Conservation (phyloP, 2,329 filamentous ascomycete genomes). For the Verticillium albo-atrum region DNA sequence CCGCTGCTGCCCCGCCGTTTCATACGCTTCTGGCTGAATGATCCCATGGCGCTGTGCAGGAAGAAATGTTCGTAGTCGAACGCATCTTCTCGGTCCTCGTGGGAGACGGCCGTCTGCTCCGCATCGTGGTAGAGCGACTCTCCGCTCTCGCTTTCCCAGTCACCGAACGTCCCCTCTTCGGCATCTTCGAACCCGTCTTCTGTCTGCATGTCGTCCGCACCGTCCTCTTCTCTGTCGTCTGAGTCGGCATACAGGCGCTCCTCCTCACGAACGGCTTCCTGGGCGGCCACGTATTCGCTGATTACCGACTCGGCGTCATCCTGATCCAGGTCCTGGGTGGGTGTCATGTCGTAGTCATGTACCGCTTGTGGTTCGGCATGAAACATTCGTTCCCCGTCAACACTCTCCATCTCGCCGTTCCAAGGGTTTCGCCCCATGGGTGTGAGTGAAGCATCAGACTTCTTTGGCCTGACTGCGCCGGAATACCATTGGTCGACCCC, state of each 20-base stretch:
- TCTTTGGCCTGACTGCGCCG: slow-evolving; percentile 21
- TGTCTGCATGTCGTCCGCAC: slow-evolving; percentile 32
- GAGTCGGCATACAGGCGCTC: slow-evolving; percentile 8
- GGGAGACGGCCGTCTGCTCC: slow-evolving; percentile 59
- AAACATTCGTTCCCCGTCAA: slow-evolving; percentile 18
- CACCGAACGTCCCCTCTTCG: slow-evolving; percentile 29
- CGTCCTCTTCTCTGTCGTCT: slow-evolving; percentile 18
- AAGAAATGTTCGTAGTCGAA: slow-evolving; percentile 98
- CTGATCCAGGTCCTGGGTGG: slow-evolving; percentile 4
- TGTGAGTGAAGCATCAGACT: slow-evolving; percentile 10
- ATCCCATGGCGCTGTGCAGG: slow-evolving; percentile 85
- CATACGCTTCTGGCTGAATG: slow-evolving; percentile 54
- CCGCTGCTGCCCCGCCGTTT: slow-evolving; percentile 39
- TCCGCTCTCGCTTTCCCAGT: slow-evolving; percentile 55
- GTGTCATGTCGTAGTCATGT: slow-evolving; percentile 5
- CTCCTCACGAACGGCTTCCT: slow-evolving; percentile 19
- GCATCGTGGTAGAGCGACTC: slow-evolving; percentile 61
- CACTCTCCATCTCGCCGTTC: slow-evolving; percentile 23
- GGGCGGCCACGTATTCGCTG: slow-evolving; percentile 20
- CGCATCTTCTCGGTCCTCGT: slow-evolving; percentile 90
- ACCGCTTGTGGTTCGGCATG: slow-evolving; percentile 5
- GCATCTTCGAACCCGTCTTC: slow-evolving; percentile 30
- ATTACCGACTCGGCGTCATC: slow-evolving; percentile 21
- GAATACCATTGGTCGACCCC: slow-evolving; percentile 49
- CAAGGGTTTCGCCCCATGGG: slow-evolving; percentile 17